Evolutionary conservation across 2,329 filamentous ascomycete genomes (phyloP).

Genomic region (Bipolaris bicolor): DNA sequence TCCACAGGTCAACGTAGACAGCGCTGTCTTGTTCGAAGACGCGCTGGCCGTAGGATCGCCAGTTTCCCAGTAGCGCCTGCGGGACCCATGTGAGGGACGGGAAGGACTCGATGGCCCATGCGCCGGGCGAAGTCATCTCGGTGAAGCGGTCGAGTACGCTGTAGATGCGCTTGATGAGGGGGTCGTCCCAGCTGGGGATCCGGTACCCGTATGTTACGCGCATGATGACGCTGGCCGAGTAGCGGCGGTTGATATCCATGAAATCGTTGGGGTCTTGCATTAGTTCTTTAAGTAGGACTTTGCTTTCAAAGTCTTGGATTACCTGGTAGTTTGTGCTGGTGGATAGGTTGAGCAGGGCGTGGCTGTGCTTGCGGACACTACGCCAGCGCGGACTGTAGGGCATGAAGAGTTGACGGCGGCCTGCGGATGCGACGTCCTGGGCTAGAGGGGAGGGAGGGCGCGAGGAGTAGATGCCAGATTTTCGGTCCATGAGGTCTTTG

Average conservation of each 20-base stretch:
- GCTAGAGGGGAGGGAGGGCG: constrained; percentile 46
- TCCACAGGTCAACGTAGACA: constrained; percentile 45
- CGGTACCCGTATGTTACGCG: constrained; percentile 45
- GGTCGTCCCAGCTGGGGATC: constrained; percentile 41
- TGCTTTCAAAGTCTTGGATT: constrained; percentile 56
- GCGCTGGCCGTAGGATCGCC: constrained; percentile 32
- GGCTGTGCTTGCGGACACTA: constrained; percentile 46
- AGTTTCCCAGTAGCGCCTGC: constrained; percentile 40
- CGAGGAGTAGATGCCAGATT: constrained; percentile 60
- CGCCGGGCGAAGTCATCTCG: constrained; percentile 38
- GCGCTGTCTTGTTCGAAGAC: constrained; percentile 40
- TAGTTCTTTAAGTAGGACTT: constrained; percentile 53
- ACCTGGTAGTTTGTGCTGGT: constrained; percentile 47
- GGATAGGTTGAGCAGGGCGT: constrained; percentile 39
- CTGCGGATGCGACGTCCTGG: constrained; percentile 53
- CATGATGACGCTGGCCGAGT: constrained; percentile 45
- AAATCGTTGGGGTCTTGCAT: constrained; percentile 45
- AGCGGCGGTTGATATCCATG: constrained; percentile 40
- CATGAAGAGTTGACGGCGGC: constrained; percentile 56
- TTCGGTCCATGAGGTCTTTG: constrained; percentile 62
- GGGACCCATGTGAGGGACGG: constrained; percentile 40
- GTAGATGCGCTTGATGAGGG: constrained; percentile 42
- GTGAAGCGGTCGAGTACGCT: constrained; percentile 42
- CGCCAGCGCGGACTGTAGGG: constrained; percentile 50
- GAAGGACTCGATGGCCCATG: constrained; percentile 39